Evolutionary conservation across 129 eudicot species (phyloP), one percentile per base, ranked within the genome.

Genomic region (Silybum marianum): DNA sequence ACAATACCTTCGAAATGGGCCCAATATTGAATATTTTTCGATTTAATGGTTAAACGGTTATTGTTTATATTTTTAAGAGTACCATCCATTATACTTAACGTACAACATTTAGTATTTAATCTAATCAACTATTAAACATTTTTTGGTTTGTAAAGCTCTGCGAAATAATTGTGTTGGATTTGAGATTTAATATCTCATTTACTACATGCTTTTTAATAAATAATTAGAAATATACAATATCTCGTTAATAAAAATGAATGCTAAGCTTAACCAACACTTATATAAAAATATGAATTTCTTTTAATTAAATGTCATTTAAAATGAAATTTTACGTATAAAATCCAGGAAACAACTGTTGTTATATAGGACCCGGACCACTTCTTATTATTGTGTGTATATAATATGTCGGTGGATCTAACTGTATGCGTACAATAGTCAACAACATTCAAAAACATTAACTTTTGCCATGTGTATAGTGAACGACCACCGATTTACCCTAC

Each of bases 391-490:
- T 51, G 6, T n/a, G 63, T 16, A 73, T 28, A 66, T 18, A 65
- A 9, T 58, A 6, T 42, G 86, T 83, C 86, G 83, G 86, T 78
- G 82, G 86, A 83, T 83, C 86, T 83, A 78, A 40, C 66, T 3
- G 9, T 25, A 19, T 44, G 81, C 30, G 19, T 71, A 83, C 16
- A 28, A 54, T 70, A 83, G 86, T 69, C 16, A 66, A 9, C 7
- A 39, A 19, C 62, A 73, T 26, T 10, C 72, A 36, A 25, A 22
- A 13, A 36, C 9, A 24, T 18, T 80, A 80, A 32, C 60, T 5
- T 82, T 72, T 67, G 80, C 79, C 76, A 5, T 51, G 83, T 77
- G 88, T 74, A 76, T 77, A 73, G 2, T 73, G 19, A 62, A 32
- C 81, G 18, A 60, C 25, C 75, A 71, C 80, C 78, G 34, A 60